Evolutionary conservation across 768 basidiomycete genomes (phyloP), one percentile per base, ranked within the genome.

Genomic region (Suillus tomentosus): DNA sequence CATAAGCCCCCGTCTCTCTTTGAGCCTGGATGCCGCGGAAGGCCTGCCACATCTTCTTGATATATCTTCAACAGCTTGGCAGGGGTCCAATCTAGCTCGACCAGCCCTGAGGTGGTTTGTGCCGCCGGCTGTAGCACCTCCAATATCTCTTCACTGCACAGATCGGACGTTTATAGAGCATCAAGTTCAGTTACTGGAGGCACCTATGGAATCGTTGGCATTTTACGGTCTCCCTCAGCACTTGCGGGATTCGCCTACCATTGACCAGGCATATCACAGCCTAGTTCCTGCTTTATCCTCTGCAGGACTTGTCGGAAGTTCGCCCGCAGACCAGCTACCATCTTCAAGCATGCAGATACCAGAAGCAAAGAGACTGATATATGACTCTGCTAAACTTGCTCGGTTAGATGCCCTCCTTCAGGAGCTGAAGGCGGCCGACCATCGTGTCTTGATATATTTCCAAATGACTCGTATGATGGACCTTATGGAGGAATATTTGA

Each of bases 391-490:
- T 43, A 99, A 99, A 77, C 87, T 99, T 40, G 94, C 95, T 45
- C 86, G 92, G 36, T 83, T 99, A 56, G 97, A 99, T 75, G 72
- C 82, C 24, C 80, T 99, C n/a, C 81, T 99, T 9, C 91, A 93
- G 65, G 93, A 96, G 71, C 87, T 99, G 63, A 99, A 97, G 78
- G 83, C 87, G 42, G 91, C 89, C 1, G 96, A 96, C 66, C 97
- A 99, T 77, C 89, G 95, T 54, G 94, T 96, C 15, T 78, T 99
- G 70, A 84, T 99, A 22, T 99, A 99, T 79, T 99, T 98, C 88
- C 97, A 99, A 77, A 99, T 99, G 97, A 99, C 96, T 14, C 87
- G 91, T 64, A 99, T 99, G 97, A 97, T 99, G 90, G 96, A 98
- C 74, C 81, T 99, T 58, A 96, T 99, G 87, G 97, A 99, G 76